These are phyloP conservation scores for Leishmania guyanensis DNA, from an alignment of 208 protist species.

Conservation along the genomic window DNA sequence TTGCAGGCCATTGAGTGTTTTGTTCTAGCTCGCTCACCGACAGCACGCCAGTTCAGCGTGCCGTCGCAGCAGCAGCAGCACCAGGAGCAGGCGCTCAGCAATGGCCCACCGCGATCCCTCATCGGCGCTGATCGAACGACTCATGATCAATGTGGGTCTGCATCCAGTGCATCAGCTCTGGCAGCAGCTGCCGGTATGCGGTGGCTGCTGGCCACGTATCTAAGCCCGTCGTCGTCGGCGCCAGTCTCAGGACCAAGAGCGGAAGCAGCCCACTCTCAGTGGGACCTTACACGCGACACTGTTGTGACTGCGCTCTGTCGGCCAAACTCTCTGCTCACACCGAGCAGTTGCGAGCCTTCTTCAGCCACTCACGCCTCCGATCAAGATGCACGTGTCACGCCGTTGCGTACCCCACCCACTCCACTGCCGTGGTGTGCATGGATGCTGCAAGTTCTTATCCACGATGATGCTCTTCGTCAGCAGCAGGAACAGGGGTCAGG, in stretches of 20 bases:
- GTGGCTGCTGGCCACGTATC: conserved; percentile 6
- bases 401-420: background rate
- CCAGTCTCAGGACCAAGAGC: background rate
- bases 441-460: conserved; percentile 24
- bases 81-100: background rate
- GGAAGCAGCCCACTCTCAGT: background rate
- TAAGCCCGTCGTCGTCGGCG: background rate
- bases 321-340: background rate
- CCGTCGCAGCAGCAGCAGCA: background rate
- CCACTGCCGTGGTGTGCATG: conserved; percentile 26
- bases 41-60: background rate
- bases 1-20: conserved; percentile 5
- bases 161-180: background rate
- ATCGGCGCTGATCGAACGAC: background rate
- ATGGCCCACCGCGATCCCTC: background rate
- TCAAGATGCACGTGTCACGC: background rate
- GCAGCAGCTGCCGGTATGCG: conserved; percentile 6
- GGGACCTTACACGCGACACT: background rate
- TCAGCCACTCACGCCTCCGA: background rate
- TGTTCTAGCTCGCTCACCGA: conserved; percentile 4
- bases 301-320: conserved; percentile 5
- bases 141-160: background rate
- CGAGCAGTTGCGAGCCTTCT: background rate
- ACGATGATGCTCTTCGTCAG: background rate
- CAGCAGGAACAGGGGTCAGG: background rate